These are phyloP conservation scores for Saccharomycopsis sp. DNA, from an alignment of 805 yeast species.

Conservation along the genomic window DNA sequence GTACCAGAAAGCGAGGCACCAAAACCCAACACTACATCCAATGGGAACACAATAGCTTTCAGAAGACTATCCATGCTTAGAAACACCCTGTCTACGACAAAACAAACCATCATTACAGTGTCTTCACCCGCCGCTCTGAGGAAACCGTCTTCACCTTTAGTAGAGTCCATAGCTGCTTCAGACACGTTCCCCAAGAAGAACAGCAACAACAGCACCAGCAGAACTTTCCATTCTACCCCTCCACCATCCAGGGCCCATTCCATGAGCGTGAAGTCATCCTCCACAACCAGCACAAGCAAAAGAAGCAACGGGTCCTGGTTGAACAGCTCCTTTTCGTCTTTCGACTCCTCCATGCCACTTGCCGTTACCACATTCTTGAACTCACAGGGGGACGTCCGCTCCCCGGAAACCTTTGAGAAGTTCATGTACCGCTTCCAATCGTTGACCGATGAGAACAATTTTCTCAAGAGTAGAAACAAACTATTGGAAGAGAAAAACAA, in stretches of 20 bases:
- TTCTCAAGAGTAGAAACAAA: slow-evolving; percentile 11
- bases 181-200: too few species aligned
- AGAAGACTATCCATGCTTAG: slow-evolving; percentile 9
- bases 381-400: background rate
- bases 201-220: too few species aligned
- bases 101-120: too few species aligned
- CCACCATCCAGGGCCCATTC: too few species aligned
- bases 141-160: slow-evolving; percentile 14
- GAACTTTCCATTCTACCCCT: too few species aligned
- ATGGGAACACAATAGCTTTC: slow-evolving; percentile 6
- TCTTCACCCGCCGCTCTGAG: too few species aligned
- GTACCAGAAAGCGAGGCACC: background rate
- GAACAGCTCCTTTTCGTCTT: background rate
- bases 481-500: slow-evolving; percentile 6
- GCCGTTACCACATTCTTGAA: too few species aligned
- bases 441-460: slow-evolving; percentile 13
- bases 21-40: too few species aligned
- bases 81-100: slow-evolving; percentile 3
- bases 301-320: too few species aligned
- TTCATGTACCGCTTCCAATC: slow-evolving; percentile 10
- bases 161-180: slow-evolving; percentile 6
- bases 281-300: too few species aligned
- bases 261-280: too few species aligned
- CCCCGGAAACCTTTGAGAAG: slow-evolving; percentile 9
- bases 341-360: background rate